Evolutionary conservation across 192 early-diverging fungal genomes (phyloP).

Genomic region (Linnemannia hyalina): DNA sequence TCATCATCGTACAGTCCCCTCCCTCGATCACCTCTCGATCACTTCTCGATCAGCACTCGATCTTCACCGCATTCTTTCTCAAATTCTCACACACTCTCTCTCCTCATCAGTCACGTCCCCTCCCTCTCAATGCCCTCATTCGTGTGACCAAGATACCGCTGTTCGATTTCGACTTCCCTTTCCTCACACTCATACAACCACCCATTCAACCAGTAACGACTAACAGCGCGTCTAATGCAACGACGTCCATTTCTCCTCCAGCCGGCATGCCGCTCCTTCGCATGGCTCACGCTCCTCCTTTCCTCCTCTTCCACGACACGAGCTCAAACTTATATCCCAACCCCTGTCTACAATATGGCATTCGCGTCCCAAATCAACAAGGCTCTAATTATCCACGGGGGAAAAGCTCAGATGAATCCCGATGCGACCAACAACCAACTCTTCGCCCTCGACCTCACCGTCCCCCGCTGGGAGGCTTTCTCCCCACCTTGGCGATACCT

Average conservation of each 20-base stretch:
- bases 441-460: conserved; percentile 11
- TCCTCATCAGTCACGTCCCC: background rate
- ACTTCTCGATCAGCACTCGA: background rate
- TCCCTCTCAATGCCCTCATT: conserved; percentile 3
- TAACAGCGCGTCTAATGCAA: background rate
- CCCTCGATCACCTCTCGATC: background rate
- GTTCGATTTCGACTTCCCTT: background rate
- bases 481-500: conserved; percentile 1
- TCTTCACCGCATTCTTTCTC: background rate
- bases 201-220: background rate
- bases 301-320: background rate
- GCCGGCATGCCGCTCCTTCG: background rate
- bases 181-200: background rate
- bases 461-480: background rate
- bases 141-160: background rate
- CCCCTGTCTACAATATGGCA: background rate
- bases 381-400: conserved; percentile 2
- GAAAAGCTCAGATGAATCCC: background rate
- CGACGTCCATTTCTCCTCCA: background rate
- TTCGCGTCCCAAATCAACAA: background rate
- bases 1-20: background rate
- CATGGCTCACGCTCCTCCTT: background rate
- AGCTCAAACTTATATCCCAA: background rate
- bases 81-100: background rate
- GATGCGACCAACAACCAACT: background rate